phyloP scores from a whole-genome alignment of 1,139 yeast species.

The Yamadazyma dendronema region DNA sequence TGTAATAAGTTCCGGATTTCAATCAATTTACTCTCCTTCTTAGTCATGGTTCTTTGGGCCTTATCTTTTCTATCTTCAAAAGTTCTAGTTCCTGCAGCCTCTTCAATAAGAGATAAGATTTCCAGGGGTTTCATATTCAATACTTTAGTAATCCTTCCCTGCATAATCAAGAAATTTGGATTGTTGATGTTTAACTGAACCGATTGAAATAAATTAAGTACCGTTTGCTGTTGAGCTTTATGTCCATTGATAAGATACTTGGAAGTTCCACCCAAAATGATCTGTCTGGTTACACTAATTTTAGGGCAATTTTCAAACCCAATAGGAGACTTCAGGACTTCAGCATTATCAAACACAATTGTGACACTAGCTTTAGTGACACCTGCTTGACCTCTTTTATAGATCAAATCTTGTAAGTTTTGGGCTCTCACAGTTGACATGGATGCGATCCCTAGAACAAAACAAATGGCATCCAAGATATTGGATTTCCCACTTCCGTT shows the following conservation, averaged over 20 bases:
- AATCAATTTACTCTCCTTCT: constrained; percentile 79
- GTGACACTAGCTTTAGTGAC: constrained; percentile 97
- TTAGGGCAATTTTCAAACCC: constrained; percentile 81
- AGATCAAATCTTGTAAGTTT: constrained; percentile 87
- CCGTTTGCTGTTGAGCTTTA: constrained; percentile 93
- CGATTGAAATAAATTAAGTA: constrained; percentile 84
- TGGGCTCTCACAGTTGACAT: constrained; percentile 95
- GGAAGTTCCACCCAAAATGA: constrained; percentile 87
- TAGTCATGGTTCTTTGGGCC: constrained; percentile 87
- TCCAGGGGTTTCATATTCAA: constrained; percentile 94
- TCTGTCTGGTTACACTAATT: constrained; percentile 89
- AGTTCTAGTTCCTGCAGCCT: constrained; percentile 97
- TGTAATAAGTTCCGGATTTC: constrained; percentile 71
- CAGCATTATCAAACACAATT: constrained; percentile 87
- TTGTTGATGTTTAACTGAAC: constrained; percentile 95
- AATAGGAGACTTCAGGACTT: constrained; percentile 73
- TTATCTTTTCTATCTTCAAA: constrained; percentile 92
- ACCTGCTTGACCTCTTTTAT: constrained; percentile 97
- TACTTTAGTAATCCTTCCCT: constrained; percentile 96
- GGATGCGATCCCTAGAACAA: constrained; percentile 94
- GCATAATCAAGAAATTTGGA: constrained; percentile 97
- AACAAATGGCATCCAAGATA: constrained; percentile 93
- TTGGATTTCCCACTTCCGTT: constrained; percentile 98
- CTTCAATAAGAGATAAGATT: constrained; percentile 87
- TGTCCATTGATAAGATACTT: constrained; percentile 95